Base-by-base conservation (phyloP, 2,329 filamentous ascomycete genomes). In the Scedosporium boydii region DNA sequence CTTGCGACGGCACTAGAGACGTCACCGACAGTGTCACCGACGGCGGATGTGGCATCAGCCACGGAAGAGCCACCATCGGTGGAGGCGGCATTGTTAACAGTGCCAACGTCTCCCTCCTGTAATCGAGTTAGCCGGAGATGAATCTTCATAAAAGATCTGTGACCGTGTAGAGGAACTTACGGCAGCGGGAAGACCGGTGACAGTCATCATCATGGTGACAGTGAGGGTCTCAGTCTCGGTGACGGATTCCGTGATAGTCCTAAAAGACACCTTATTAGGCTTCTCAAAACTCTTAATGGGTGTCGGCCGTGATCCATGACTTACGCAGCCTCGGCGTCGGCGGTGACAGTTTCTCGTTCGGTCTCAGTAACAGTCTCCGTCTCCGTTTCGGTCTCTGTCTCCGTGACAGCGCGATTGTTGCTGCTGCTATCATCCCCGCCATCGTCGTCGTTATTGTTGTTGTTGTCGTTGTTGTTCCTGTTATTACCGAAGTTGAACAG, bases 191-290 rank as follows among this genome's bases (percentile, higher is more conserved):
- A 51, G 38, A 16, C 18, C 58, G 18, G 58, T 27, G 34, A 59
- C 57, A 21, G 48, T 53, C 48, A 59, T 41, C 21, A 44, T 51
- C 41, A 48, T 34, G 55, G 64, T 59, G 38, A 60, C 57, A 23
- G 64, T 63, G 14, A 62, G 41, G n/a, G 63, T 65, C 48, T 60
- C 57, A 16, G 58, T 59, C 51, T 59, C 60, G 18, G 64, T 65
- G 59, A 65, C 18, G 29, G 58, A 60, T 23, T 60, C 58, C 38
- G 58, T 60, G 18, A 60, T 6, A 14, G 58, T 60, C 42, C 58
- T 60, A 42, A 26, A 14, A 58, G 29, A 14, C 48, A 10, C 48
- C 6, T 21, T 4, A 26, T 53, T 53, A 53, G 48, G 10, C 4
- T 14, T 10, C 48, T 26, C 5, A 9, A 3, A 6, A 21, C 48